Conservation (phyloP, 495 filamentous ascomycete genomes). For the Penicillium lagena region DNA sequence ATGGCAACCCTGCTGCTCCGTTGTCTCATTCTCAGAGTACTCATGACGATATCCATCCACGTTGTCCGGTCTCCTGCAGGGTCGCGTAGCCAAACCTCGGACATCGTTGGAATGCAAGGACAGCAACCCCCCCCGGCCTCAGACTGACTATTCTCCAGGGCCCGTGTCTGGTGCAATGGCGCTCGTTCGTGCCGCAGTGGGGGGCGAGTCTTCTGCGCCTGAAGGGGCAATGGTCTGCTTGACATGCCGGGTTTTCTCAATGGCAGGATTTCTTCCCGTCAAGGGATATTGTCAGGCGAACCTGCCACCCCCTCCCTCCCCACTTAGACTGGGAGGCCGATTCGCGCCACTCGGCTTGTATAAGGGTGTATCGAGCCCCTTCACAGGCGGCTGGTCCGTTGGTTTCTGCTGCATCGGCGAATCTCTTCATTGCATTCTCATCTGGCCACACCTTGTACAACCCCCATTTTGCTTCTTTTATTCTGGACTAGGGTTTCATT, state of each 20-base stretch:
- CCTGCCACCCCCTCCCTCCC: slow-evolving; percentile 14
- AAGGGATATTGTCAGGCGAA: slow-evolving; percentile 13
- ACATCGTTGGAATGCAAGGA: slow-evolving; percentile 25
- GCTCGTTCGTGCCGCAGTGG: slow-evolving; percentile 10
- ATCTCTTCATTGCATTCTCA: slow-evolving; percentile 13
- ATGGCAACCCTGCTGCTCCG: not conserved
- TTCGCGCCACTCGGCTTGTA: slow-evolving; percentile 19
- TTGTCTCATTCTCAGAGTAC: slow-evolving; percentile 21
- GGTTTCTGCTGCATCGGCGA: too few relatives aligned
- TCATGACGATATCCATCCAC: slow-evolving; percentile 4
- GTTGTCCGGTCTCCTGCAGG: slow-evolving; percentile 12
- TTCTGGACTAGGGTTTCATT: slow-evolving; percentile 4
- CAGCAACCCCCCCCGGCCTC: slow-evolving; percentile 10
- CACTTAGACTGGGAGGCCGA: slow-evolving; percentile 10
- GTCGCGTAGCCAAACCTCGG: slow-evolving; percentile 9
- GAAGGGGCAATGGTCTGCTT: slow-evolving; percentile 11
- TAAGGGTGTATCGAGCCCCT: slow-evolving; percentile 25
- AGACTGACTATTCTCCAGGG: slow-evolving; percentile 22
- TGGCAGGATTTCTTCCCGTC: slow-evolving; percentile 18
- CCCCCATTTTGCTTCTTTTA: slow-evolving; percentile 16
- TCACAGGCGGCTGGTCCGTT: slow-evolving; percentile 2
- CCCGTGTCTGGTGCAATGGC: slow-evolving; percentile 18
- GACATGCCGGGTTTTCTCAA: slow-evolving; percentile 16
- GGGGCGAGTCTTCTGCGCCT: slow-evolving; percentile 2
- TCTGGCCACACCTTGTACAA: slow-evolving; percentile 17